Evolutionary conservation across 2,329 filamentous ascomycete genomes (phyloP).

Genomic region (Pseudophaeomoniella oleicola): DNA sequence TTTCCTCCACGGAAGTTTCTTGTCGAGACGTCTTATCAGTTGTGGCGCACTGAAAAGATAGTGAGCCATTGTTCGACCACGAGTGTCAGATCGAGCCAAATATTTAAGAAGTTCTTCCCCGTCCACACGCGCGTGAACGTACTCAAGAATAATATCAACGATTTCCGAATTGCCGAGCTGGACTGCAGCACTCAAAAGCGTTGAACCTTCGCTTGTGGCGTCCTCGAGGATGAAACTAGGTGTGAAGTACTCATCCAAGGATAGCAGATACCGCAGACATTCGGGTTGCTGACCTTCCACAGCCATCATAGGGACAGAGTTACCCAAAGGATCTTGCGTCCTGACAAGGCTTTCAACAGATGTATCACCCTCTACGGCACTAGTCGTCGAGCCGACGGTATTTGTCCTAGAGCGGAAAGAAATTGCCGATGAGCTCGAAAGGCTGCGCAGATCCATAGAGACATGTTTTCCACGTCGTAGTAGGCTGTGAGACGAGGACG

Average conservation of each 20-base stretch:
- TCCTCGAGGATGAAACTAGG: conserved; percentile 60
- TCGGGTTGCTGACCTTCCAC: conserved; percentile 57
- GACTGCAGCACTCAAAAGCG: conserved; percentile 75
- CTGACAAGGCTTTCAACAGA: conserved; percentile 54
- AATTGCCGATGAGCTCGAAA: conserved; percentile 72
- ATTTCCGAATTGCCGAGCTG: conserved; percentile 66
- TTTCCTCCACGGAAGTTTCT: conserved; percentile 71
- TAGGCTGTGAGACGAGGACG: conserved; percentile 33
- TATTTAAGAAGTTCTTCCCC: conserved; percentile 50
- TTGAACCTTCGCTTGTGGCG: conserved; percentile 78
- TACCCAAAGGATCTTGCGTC: conserved; percentile 50
- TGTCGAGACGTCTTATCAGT: conserved; percentile 63
- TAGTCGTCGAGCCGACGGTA: conserved; percentile 60
- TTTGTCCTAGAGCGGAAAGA: conserved; percentile 70
- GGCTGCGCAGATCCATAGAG: conserved; percentile 75
- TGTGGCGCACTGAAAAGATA: conserved; percentile 86
- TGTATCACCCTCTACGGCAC: conserved; percentile 68
- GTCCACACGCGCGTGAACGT: conserved; percentile 44
- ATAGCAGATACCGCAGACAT: conserved; percentile 65
- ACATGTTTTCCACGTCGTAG: conserved; percentile 49
- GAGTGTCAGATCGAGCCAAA: conserved; percentile 60
- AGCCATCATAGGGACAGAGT: conserved; percentile 81
- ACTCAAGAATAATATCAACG: conserved; percentile 61
- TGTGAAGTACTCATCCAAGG: conserved; percentile 62
- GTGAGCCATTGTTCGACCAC: conserved; percentile 83